phyloP scores from a whole-genome alignment of 2,329 filamentous ascomycete genomes.

The Apiospora koreana region DNA sequence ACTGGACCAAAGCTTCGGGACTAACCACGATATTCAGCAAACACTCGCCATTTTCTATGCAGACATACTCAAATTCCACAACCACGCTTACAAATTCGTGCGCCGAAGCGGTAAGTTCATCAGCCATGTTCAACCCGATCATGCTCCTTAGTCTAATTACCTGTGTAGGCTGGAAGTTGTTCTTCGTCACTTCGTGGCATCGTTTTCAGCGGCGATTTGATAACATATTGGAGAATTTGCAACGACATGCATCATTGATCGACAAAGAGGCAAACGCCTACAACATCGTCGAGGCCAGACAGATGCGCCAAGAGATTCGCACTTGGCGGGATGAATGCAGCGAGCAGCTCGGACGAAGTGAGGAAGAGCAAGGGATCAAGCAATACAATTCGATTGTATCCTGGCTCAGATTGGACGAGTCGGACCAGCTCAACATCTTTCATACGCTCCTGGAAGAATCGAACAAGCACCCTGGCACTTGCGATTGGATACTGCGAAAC shows the following conservation, averaged over 20 bases:
- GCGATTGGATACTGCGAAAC: conserved; percentile 35
- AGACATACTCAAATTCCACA: conserved; percentile 51
- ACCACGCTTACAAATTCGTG: conserved; percentile 47
- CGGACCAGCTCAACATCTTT: conserved; percentile 31
- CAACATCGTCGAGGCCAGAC: conserved; percentile 27
- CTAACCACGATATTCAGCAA: conserved; percentile 38
- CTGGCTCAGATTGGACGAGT: conserved; percentile 34
- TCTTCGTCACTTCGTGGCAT: conserved; percentile 40
- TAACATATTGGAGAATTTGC: conserved; percentile 35
- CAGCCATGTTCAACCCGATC: background rate
- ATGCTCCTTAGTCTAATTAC: background rate
- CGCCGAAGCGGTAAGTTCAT: conserved; percentile 29
- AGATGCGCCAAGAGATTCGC: conserved; percentile 25
- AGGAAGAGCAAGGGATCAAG: conserved; percentile 24
- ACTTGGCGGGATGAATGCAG: conserved; percentile 27
- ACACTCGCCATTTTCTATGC: conserved; percentile 44
- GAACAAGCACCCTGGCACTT: conserved; percentile 31
- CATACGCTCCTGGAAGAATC: conserved; percentile 28
- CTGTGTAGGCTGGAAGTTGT: conserved; percentile 33
- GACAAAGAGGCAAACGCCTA: conserved; percentile 35
- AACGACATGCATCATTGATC: conserved; percentile 31
- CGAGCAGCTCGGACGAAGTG: conserved; percentile 19
- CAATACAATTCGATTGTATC: conserved; percentile 28
- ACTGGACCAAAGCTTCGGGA: conserved; percentile 31
- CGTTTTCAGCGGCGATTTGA: conserved; percentile 38